Evolutionary conservation across 176 grass and related monocot genomes (phyloP).

Genomic region (Eleusine indica): DNA sequence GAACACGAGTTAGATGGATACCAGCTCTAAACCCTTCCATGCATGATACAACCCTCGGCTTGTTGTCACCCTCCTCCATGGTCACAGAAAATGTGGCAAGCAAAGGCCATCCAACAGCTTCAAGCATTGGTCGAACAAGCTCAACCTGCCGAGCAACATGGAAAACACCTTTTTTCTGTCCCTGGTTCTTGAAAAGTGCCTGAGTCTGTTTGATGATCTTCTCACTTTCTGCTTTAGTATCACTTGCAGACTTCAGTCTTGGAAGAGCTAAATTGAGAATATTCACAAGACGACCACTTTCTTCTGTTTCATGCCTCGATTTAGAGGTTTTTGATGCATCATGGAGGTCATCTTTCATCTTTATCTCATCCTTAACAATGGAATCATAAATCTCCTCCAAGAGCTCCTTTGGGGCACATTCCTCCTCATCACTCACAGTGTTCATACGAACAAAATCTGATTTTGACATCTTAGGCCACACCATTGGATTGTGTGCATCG

Average conservation of each 20-base stretch:
- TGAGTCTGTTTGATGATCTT: slow-evolving; percentile 88
- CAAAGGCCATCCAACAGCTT: slow-evolving; percentile 98
- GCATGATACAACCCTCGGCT: slow-evolving; percentile 92
- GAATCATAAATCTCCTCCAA: slow-evolving; percentile 98
- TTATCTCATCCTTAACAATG: slow-evolving; percentile 95
- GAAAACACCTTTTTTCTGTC: slow-evolving; percentile 84
- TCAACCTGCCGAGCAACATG: slow-evolving; percentile 87
- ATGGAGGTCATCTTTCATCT: slow-evolving; percentile 75
- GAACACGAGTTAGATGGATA: slow-evolving; percentile 97
- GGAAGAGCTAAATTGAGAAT: slow-evolving; percentile 98
- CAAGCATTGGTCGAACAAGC: slow-evolving; percentile 98
- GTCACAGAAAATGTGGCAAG: slow-evolving; percentile 99
- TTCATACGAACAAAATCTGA: slow-evolving; percentile 93
- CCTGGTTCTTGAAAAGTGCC: slow-evolving; percentile 87
- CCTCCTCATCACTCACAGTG: slow-evolving; percentile 79
- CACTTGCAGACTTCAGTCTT: slow-evolving; percentile 74
- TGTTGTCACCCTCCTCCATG: slow-evolving; percentile 98
- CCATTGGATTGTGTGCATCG: slow-evolving; percentile 99
- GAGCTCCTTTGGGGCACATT: slow-evolving; percentile 82
- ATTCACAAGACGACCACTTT: slow-evolving; percentile 78
- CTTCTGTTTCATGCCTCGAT: slow-evolving; percentile 68
- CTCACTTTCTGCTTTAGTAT: slow-evolving; percentile 94
- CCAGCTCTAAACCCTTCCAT: slow-evolving; percentile 99
- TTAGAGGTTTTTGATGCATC: slow-evolving; percentile 51
- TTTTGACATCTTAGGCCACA: slow-evolving; percentile 99